Evolutionary conservation across 805 yeast genomes (phyloP).

Genomic region (Starmerella apicola): DNA sequence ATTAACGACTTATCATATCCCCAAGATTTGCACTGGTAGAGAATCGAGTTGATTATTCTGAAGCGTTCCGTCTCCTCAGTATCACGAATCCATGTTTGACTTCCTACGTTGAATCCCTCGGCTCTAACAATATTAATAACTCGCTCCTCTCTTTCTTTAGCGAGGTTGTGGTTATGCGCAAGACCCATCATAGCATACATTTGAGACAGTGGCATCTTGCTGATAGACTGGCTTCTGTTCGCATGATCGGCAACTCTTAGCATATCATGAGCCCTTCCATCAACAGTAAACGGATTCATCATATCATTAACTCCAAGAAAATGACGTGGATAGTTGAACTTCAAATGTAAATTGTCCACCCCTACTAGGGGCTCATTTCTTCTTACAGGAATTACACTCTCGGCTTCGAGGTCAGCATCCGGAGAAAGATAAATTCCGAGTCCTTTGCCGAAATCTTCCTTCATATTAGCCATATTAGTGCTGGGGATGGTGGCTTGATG

Average conservation of each 20-base stretch:
- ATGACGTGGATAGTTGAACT: too few relatives aligned
- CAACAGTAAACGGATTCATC: too few relatives aligned
- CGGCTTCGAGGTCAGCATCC: background rate
- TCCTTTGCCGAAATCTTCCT: too few relatives aligned
- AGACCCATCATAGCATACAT: constrained; percentile 31
- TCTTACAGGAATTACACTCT: background rate
- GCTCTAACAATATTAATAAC: constrained; percentile 32
- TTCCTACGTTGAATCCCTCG: constrained; percentile 61
- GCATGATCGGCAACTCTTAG: background rate
- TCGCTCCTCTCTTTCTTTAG: constrained; percentile 29
- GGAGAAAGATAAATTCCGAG: background rate
- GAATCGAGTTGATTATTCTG: constrained; percentile 37
- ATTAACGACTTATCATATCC: constrained; percentile 44
- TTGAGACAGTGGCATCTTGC: constrained; percentile 29
- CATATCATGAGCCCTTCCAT: too few relatives aligned
- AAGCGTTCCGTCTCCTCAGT: constrained; percentile 44
- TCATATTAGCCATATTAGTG: too few relatives aligned
- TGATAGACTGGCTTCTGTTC: constrained; percentile 24
- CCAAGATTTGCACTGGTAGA: constrained; percentile 32
- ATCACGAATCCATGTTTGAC: constrained; percentile 75
- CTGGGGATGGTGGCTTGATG: too few relatives aligned
- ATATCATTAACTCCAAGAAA: too few relatives aligned
- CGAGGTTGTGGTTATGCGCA: constrained; percentile 27
- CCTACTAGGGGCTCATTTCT: background rate
- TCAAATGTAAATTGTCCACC: too few relatives aligned